Evolutionary conservation across 208 protist genomes (phyloP).

Genomic region (Histomonas meleagridis): DNA sequence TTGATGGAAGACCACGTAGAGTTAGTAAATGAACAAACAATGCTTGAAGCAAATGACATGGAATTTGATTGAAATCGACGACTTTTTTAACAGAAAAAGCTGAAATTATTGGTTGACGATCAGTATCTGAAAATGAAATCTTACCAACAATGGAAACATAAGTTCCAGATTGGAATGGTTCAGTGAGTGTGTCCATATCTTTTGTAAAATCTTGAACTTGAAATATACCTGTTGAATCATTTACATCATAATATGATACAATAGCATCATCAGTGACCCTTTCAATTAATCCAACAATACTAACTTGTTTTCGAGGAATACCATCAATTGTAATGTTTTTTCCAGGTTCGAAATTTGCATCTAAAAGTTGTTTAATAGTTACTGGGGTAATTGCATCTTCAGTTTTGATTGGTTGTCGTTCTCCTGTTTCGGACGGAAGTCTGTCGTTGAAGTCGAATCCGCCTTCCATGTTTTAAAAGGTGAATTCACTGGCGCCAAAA

Average conservation of each 20-base stretch:
- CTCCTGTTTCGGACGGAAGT: not conserved
- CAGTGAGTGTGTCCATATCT: not conserved
- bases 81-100: not conserved
- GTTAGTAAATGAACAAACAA: not conserved
- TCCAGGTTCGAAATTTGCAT: not conserved
- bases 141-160: not conserved
- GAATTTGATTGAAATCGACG: not conserved
- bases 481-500: too few relatives aligned
- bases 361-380: not conserved
- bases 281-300: not conserved
- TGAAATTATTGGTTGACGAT: not conserved
- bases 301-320: not conserved
- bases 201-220: not conserved
- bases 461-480: not conserved
- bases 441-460: not conserved
- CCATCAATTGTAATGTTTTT: not conserved
- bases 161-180: not conserved
- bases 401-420: not conserved
- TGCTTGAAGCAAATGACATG: not conserved
- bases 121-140: too few relatives aligned
- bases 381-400: not conserved
- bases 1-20: not conserved
- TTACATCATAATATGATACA: not conserved
- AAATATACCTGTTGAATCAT: not conserved
- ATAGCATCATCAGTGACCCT: not conserved